A percentile compares a stretch with the other conserved stretches of the same genome.
Conservation (phyloP, 192 early-diverging fungal genomes). For the Coemansia sp. region DNA sequence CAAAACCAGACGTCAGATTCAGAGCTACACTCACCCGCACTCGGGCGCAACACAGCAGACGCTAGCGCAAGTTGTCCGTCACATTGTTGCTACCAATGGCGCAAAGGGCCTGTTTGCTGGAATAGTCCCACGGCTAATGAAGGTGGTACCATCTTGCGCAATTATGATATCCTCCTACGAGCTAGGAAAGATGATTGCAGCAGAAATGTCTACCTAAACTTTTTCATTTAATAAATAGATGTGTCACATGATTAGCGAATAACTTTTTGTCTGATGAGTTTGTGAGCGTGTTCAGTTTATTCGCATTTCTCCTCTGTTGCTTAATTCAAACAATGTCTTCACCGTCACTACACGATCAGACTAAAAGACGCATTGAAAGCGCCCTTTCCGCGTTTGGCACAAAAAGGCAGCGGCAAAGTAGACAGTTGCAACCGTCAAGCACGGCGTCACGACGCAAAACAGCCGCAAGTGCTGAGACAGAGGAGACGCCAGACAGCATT, state of each 20-base stretch:
- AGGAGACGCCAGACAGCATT: not conserved
- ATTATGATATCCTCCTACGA: constrained; percentile 96
- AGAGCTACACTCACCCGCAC: constrained; percentile 26
- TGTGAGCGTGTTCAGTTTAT: not conserved
- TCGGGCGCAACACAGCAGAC: constrained; percentile 23
- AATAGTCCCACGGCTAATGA: constrained; percentile 74
- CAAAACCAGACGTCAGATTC: constrained; percentile 87
- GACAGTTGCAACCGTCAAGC: not conserved
- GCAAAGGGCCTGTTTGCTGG: constrained; percentile 48
- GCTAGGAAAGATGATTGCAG: constrained; percentile 56
- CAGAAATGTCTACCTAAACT: not conserved
- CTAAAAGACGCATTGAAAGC: constrained; percentile 42
- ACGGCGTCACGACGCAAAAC: not conserved
- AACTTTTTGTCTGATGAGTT: not conserved
- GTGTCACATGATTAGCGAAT: constrained; percentile 7
- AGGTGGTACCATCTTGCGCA: constrained; percentile 88
- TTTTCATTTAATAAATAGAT: not conserved
- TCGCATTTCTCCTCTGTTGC: not conserved
- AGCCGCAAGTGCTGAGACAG: not conserved
- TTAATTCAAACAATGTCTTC: constrained; percentile 32
- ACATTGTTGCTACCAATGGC: constrained; percentile 45
- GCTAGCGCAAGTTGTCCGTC: constrained; percentile 27
- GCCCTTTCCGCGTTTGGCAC: constrained; percentile 31
- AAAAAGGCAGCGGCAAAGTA: constrained; percentile 24
- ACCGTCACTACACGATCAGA: constrained; percentile 22